These are phyloP conservation scores for Schizosaccharomyces pombe DNA, from an alignment of 805 yeast genomes.

Conservation along the genomic window DNA sequence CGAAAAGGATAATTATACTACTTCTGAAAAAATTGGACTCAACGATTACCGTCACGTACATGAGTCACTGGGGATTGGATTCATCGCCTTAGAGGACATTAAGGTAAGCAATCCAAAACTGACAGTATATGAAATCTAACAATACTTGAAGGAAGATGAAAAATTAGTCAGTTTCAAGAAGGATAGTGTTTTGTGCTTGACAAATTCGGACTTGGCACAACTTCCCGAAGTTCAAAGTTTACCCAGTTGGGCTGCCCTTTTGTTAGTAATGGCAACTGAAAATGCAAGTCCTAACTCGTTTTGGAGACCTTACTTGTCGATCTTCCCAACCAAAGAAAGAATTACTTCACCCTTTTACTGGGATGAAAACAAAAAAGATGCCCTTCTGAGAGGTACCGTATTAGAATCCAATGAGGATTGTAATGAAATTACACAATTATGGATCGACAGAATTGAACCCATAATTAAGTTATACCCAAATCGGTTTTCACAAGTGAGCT, in stretches of 20 bases:
- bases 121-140: neutral
- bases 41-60: neutral
- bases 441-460: neutral
- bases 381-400: neutral
- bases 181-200: neutral
- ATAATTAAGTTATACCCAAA: neutral
- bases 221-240: neutral
- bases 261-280: neutral
- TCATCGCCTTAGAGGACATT: neutral
- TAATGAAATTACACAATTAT: neutral
- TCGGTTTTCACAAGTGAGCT: slow-evolving; percentile 12
- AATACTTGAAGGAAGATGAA: neutral
- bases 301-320: neutral
- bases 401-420: neutral
- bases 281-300: neutral
- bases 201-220: neutral
- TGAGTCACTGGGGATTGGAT: neutral
- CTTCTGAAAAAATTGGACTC: neutral
- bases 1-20: neutral
- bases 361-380: neutral
- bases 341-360: neutral
- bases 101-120: neutral
- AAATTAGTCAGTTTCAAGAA: neutral
- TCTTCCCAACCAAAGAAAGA: neutral
- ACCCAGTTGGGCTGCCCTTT: slow-evolving; percentile 2